Base-by-base conservation (phyloP, 2,329 filamentous ascomycete species). In the Penicillium sp. region DNA sequence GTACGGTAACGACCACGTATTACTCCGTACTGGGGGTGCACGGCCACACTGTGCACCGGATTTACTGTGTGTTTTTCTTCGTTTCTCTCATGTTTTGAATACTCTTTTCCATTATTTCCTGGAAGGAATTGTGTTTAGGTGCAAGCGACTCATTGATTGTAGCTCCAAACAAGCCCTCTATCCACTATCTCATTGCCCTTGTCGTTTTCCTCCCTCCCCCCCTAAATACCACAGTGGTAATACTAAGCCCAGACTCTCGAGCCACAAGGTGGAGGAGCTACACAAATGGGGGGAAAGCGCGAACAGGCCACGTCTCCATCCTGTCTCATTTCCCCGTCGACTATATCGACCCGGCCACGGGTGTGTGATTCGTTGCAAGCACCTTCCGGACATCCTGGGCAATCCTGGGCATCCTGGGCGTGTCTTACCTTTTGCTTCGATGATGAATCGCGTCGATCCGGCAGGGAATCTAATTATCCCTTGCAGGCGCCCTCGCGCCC, bases 291-390 rank as follows among this genome's bases (percentile, higher is more conserved):
- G 39, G 47, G 33, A 51, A 51, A 24, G 24, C 26, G 50, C 50
- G 59, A 61, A 63, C 61, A 63, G 61, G 61, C 61, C 61, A 63
- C 61, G 61, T 63, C 61, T 63, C 61, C 52, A 51, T 48, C 53
- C 34, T 48, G 26, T 51, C 47, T 53, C 47, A 44, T 52, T 58
- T 48, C 48, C 49, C 50, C 43, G 45, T 49, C 50, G 24, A 39
- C 34, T 38, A 38, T 21, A 39, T 23, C 9, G 23, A 21, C 16
- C 16, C 31, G 31, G 31, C 7, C 36, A 39, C 36, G 21, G 21
- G 16, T 28, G 52, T n/a, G 10, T 54, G 36, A 43, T 48, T 42
- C 34, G 45, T 28, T 18, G 36, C 43, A 44, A 41, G 44, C 44
- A 46, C 39, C 43, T 50, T 34, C 51, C 45, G 28, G 43, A 33